A percentile compares a stretch with the other conserved stretches of the same genome.
Evolutionary conservation across 495 filamentous ascomycete species (phyloP).

Genomic region (Xeromyces bisporus): DNA sequence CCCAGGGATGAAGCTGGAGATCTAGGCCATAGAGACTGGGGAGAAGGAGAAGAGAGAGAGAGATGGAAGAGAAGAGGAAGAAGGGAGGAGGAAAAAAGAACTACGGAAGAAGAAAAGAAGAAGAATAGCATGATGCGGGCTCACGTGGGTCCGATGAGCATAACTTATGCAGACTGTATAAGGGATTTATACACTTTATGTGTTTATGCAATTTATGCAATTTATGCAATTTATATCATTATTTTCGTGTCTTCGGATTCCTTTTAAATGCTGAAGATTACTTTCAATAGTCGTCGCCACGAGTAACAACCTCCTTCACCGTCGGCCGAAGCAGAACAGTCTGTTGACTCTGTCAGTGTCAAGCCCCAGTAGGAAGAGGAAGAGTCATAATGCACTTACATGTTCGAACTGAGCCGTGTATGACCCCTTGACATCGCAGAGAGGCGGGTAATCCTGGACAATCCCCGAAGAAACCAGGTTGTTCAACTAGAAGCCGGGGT

Average conservation of each 20-base stretch:
- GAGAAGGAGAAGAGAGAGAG: conserved; percentile 6
- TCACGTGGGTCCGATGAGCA: conserved; percentile 21
- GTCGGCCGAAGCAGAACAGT: conserved; percentile 76
- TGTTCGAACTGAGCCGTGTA: conserved; percentile 94
- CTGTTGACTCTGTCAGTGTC: conserved; percentile 28
- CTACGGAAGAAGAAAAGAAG: not conserved
- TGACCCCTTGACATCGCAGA: conserved; percentile 84
- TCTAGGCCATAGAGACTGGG: conserved; percentile 11
- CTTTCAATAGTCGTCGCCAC: conserved; percentile 70
- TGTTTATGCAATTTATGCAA: too few species aligned
- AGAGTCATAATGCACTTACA: conserved; percentile 35
- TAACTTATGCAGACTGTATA: not conserved
- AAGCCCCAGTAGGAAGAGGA: not conserved
- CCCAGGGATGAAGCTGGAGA: not conserved
- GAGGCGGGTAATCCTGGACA: conserved; percentile 76
- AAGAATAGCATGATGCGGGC: conserved; percentile 1
- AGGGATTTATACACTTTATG: too few species aligned
- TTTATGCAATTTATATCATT: too few species aligned
- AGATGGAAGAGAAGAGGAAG: conserved; percentile 1
- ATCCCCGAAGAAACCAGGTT: conserved; percentile 72
- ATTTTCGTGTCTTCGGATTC: too few species aligned
- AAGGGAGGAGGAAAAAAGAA: conserved; percentile 3
- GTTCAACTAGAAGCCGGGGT: conserved; percentile 48
- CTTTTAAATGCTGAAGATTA: too few species aligned
- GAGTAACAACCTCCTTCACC: conserved; percentile 84